phyloP scores from a whole-genome alignment of 768 basidiomycete genomes.

The Lanmaoa rubissima region DNA sequence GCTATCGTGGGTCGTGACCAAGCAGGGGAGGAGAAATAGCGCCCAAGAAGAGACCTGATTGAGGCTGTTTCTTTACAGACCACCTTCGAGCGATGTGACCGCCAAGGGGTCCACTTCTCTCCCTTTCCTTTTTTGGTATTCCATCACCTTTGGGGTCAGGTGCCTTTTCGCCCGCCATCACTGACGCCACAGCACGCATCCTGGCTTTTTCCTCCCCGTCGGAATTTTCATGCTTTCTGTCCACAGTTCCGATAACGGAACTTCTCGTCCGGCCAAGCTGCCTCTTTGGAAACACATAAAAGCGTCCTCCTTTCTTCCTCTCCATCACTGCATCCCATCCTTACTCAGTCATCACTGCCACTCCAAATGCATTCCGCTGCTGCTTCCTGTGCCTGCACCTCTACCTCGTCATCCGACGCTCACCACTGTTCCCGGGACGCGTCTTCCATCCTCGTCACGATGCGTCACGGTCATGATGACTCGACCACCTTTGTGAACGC shows the following conservation, averaged over 20 bases:
- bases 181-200: conserved; percentile 39
- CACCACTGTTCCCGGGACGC: conserved; percentile 8
- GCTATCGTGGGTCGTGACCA: conserved; percentile 30
- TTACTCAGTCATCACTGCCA: background rate
- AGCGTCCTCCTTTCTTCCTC: conserved; percentile 9
- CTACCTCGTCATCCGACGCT: conserved; percentile 8
- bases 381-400: conserved; percentile 12
- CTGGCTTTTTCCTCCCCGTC: conserved; percentile 18
- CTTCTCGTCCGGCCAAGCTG: conserved; percentile 28
- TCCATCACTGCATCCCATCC: conserved; percentile 1
- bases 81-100: conserved; percentile 33
- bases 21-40: conserved; percentile 20
- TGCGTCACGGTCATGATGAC: conserved; percentile 24
- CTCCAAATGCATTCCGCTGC: conserved; percentile 22
- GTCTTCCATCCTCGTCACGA: conserved; percentile 24
- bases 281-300: conserved; percentile 28
- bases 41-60: conserved; percentile 24
- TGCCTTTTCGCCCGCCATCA: conserved; percentile 35
- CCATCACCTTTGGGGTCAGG: conserved; percentile 27
- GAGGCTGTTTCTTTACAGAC: conserved; percentile 19
- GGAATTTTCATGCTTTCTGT: conserved; percentile 33
- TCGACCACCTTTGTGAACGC: conserved; percentile 40
- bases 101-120: conserved; percentile 23
- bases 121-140: conserved; percentile 18
- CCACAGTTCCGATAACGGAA: conserved; percentile 38